A percentile compares a stretch with the other conserved stretches of the same genome.
Evolutionary conservation across 2,329 filamentous ascomycete genomes (phyloP).

Genomic region (Onygenales sp.): DNA sequence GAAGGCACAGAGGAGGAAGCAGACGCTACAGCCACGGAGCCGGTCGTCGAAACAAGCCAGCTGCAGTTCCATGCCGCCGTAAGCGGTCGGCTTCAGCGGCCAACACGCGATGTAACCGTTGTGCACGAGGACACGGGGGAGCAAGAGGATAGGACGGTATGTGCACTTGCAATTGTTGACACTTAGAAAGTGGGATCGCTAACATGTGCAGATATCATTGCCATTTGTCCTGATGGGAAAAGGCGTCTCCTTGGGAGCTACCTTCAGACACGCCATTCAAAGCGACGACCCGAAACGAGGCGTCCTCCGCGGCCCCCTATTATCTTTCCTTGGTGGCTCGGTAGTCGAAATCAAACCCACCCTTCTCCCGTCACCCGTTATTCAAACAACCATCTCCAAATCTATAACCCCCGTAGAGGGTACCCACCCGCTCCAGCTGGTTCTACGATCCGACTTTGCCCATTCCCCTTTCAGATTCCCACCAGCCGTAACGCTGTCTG

Average conservation of each 20-base stretch:
- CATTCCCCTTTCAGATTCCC: conserved; percentile 18
- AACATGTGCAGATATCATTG: conserved; percentile 20
- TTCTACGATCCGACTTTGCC: conserved; percentile 19
- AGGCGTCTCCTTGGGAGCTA: conserved; percentile 24
- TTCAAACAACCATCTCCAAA: conserved; percentile 23
- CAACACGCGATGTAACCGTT: conserved; percentile 16
- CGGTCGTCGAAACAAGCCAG: conserved; percentile 9
- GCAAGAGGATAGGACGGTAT: conserved; percentile 19
- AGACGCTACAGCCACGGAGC: conserved; percentile 5
- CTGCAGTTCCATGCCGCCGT: conserved; percentile 25
- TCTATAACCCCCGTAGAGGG: conserved; percentile 21
- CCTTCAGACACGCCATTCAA: conserved; percentile 20
- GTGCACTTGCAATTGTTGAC: conserved; percentile 1
- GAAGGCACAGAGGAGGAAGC: conserved; percentile 12
- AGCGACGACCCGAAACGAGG: conserved; percentile 19
- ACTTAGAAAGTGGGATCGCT: conserved; percentile 1
- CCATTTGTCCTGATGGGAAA: conserved; percentile 20
- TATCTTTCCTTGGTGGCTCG: conserved; percentile 25
- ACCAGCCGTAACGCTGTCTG: conserved; percentile 23
- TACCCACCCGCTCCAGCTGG: conserved; percentile 25
- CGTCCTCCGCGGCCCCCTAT: conserved; percentile 3
- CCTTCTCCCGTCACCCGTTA: conserved; percentile 22
- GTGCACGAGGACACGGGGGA: conserved; percentile 18
- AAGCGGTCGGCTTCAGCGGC: conserved; percentile 19
- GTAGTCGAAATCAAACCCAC: conserved; percentile 18